phyloP scores from a whole-genome alignment of 1,284 basidiomycete species.

The Albatrellus sp. region DNA sequence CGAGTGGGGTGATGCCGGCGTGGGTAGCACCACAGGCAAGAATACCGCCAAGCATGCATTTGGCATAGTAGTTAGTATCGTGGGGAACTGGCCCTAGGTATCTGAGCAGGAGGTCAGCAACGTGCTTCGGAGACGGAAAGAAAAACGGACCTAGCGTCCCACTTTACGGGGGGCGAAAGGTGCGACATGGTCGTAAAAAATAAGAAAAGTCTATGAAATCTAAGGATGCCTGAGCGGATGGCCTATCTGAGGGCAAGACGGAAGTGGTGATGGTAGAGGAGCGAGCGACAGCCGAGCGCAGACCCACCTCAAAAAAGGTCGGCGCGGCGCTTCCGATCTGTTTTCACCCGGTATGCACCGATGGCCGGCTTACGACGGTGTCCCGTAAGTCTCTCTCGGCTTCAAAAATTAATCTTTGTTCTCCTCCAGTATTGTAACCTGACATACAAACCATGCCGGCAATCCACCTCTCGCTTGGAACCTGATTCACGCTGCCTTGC shows the following conservation, averaged over 20 bases:
- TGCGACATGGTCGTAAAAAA: slow-evolving; percentile 18
- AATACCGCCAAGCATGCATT: slow-evolving; percentile 81
- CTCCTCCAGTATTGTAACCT: too few relatives aligned
- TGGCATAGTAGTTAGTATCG: slow-evolving; percentile 61
- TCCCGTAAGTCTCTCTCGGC: too few relatives aligned
- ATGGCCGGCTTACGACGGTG: neutral
- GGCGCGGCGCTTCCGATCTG: neutral
- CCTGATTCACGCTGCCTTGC: too few relatives aligned
- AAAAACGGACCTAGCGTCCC: slow-evolving; percentile 52
- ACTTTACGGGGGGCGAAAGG: slow-evolving; percentile 35
- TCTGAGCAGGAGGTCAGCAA: slow-evolving; percentile 20
- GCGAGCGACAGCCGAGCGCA: slow-evolving; percentile 1
- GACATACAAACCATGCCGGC: too few relatives aligned
- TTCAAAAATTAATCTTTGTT: too few relatives aligned
- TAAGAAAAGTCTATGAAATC: slow-evolving; percentile 13
- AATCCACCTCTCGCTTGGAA: too few relatives aligned
- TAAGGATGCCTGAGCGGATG: slow-evolving; percentile 17
- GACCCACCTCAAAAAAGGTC: slow-evolving; percentile 3
- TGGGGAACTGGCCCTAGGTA: slow-evolving; percentile 63
- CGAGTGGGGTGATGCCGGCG: slow-evolving; percentile 86
- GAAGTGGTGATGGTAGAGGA: slow-evolving; percentile 8
- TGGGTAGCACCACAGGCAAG: slow-evolving; percentile 92
- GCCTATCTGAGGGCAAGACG: slow-evolving; percentile 19
- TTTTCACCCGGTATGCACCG: slow-evolving; percentile 1
- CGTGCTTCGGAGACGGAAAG: slow-evolving; percentile 4